phyloP scores from a whole-genome alignment of 2,329 filamentous ascomycete genomes.

The Fusarium xylarioides region DNA sequence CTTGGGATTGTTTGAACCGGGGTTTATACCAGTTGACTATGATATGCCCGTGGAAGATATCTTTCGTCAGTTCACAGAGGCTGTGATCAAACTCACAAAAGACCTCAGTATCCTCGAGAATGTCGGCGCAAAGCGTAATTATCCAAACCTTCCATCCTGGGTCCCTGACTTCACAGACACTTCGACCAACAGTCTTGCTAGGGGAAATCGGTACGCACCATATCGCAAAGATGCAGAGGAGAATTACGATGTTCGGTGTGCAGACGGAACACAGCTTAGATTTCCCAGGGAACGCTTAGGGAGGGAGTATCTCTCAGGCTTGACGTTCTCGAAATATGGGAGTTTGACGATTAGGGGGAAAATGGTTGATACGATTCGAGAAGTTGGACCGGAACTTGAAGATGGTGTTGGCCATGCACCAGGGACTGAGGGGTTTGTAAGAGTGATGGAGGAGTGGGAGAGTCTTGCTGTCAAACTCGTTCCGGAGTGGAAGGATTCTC shows the following conservation, averaged over 20 bases:
- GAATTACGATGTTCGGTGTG: background rate
- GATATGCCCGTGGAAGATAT: background rate
- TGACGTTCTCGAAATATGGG: background rate
- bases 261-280: background rate
- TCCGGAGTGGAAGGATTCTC: background rate
- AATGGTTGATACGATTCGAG: background rate
- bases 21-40: background rate
- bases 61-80: constrained; percentile 10
- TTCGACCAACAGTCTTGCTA: background rate
- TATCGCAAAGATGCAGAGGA: background rate
- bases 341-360: background rate
- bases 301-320: background rate
- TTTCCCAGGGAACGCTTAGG: background rate
- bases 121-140: background rate
- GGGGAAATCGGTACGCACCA: background rate
- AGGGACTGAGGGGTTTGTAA: background rate
- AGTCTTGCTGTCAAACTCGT: background rate
- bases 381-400: background rate
- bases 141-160: constrained; percentile 3
- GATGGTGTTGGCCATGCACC: background rate
- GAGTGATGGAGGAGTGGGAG: constrained; percentile 4
- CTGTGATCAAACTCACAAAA: background rate
- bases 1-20: constrained; percentile 7
- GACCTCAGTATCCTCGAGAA: background rate
- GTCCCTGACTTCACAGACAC: constrained; percentile 4